phyloP scores from a whole-genome alignment of 495 filamentous ascomycete species.

The Aspergillus bertholletiae region DNA sequence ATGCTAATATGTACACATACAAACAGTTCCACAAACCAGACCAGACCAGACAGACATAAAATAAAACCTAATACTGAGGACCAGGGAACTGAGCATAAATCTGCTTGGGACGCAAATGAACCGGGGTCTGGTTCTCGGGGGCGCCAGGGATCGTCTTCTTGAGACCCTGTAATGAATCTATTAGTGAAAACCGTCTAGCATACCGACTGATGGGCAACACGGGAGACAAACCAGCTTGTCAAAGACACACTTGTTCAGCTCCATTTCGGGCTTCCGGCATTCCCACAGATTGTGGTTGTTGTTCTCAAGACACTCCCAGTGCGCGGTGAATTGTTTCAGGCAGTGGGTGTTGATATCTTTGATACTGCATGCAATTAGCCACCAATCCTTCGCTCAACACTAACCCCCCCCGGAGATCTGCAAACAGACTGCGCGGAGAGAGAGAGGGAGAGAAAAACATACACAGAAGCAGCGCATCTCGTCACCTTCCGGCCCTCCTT shows the following conservation, averaged over 20 bases:
- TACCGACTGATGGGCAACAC: too few species aligned
- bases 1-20: constrained; percentile 48
- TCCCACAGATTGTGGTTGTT: constrained; percentile 97
- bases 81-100: constrained; percentile 61
- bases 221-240: constrained; percentile 75
- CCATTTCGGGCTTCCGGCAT: constrained; percentile 74
- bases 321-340: constrained; percentile 80
- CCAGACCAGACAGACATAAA: constrained; percentile 16
- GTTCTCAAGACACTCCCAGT: constrained; percentile 94
- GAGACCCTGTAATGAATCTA: constrained; percentile 56
- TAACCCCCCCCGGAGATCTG: not conserved
- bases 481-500: constrained; percentile 96
- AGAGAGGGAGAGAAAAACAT: too few species aligned
- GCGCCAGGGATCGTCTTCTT: constrained; percentile 87
- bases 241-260: constrained; percentile 88
- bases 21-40: constrained; percentile 18
- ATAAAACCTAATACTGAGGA: constrained; percentile 34
- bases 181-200: not conserved
- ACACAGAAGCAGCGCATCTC: constrained; percentile 94
- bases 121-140: constrained; percentile 70
- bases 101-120: constrained; percentile 78
- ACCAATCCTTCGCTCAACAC: not conserved
- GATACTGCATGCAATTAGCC: constrained; percentile 52
- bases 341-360: constrained; percentile 96
- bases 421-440: too few species aligned